Base-by-base conservation (phyloP, 108 stramenopile species). In the Epithemia pelagica region DNA sequence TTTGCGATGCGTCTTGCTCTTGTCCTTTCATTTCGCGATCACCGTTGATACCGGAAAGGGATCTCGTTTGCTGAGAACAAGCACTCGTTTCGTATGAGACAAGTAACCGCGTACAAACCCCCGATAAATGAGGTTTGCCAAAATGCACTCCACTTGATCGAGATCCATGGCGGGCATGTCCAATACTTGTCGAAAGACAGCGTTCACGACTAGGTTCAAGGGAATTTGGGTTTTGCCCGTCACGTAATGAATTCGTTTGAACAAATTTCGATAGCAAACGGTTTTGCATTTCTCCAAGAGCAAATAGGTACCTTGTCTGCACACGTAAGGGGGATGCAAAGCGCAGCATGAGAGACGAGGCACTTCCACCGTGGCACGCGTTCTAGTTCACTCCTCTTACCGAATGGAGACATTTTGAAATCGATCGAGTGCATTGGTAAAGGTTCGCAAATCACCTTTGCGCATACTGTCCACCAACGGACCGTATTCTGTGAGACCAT, bases 81-180 rank as follows among this genome's bases (percentile, higher is more conserved):
- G 71, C 0, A 90, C 80, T 59, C 88, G 86, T 70, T 95, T 94
- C 61, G 90, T 75, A 70, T 98, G 97, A 20, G 89, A 88, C 26
- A 98, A 78, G 72, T 98, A 98, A 10, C 96, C 97, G 54, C 94
- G 85, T 28, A 98, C 76, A 59, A 79, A 82, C 28, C 94, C 86
- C 55, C 84, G 76, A 68, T 74, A 96, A 60, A 98, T 98, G 46
- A 98, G 75, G 68, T 98, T 98, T n/a, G 95, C 91, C 65, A 98
- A 69, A 52, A 98, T 87, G 68, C 97, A 98, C 68, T 98, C 96
- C 7, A 97, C 79, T 84, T 97, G 95, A 64, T 97, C 97, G 58
- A 96, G 66, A 80, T 96, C 94, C 53, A 86, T 95, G 22, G 61
- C 73, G 15, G 84, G 82, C 83, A 88, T 87, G 8, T 92, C 86